Conservation (phyloP, 495 filamentous ascomycete species). For the Schizothecium vesticola region DNA sequence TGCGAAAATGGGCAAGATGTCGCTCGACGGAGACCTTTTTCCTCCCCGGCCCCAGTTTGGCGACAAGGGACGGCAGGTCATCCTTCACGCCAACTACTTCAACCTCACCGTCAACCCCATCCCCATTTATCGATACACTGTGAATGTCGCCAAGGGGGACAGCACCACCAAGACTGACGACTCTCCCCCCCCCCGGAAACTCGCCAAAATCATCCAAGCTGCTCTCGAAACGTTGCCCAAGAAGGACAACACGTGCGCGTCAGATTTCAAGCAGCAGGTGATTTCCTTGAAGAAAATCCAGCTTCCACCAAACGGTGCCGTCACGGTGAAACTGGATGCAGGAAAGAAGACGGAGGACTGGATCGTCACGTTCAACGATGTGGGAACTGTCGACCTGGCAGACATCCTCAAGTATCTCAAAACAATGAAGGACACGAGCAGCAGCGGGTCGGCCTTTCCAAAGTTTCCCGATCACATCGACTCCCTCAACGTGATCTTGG, state of each 20-base stretch:
- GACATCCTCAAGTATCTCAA: slow-evolving; percentile 50
- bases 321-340: slow-evolving; percentile 43
- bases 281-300: slow-evolving; percentile 37
- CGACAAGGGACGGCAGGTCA: slow-evolving; percentile 43
- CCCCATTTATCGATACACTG: slow-evolving; percentile 35
- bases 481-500: slow-evolving; percentile 46
- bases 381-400: slow-evolving; percentile 38
- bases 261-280: slow-evolving; percentile 54
- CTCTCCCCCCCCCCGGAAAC: slow-evolving; percentile 29
- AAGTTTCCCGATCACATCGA: slow-evolving; percentile 39
- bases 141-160: slow-evolving; percentile 26
- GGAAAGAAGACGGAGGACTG: slow-evolving; percentile 31
- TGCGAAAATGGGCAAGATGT: slow-evolving; percentile 24
- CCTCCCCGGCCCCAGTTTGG: slow-evolving; percentile 57
- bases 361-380: slow-evolving; percentile 39
- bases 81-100: slow-evolving; percentile 63
- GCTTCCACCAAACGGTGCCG: slow-evolving; percentile 26
- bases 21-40: slow-evolving; percentile 22
- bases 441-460: slow-evolving; percentile 34
- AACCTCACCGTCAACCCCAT: slow-evolving; percentile 38
- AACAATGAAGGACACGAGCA: slow-evolving; percentile 34
- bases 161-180: background rate
- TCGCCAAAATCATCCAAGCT: slow-evolving; percentile 46
- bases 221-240: slow-evolving; percentile 37
- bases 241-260: slow-evolving; percentile 41